These are phyloP conservation scores for Pyrenochaeta sp. DNA, from an alignment of 2,329 filamentous ascomycete species.

Conservation along the genomic window DNA sequence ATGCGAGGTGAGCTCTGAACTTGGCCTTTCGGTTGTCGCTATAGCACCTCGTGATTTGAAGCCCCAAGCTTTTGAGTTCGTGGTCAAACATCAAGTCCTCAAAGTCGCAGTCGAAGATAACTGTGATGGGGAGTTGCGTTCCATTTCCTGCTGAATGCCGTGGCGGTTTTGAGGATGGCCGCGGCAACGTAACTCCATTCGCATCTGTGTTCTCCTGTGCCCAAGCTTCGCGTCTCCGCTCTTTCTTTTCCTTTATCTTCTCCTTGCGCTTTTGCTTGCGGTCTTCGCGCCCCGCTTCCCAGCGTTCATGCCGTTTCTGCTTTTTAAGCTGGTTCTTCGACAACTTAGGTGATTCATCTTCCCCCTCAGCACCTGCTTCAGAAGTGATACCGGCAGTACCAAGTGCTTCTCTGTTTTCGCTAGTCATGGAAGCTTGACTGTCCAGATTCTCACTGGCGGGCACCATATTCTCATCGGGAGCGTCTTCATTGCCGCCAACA, in stretches of 20 bases:
- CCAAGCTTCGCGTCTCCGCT: slow-evolving; percentile 59
- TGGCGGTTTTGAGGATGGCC: slow-evolving; percentile 25
- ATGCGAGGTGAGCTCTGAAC: slow-evolving; percentile 74
- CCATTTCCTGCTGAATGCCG: slow-evolving; percentile 43
- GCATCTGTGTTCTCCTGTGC: slow-evolving; percentile 44
- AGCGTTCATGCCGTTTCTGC: slow-evolving; percentile 73
- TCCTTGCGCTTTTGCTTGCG: slow-evolving; percentile 68
- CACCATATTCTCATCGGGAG: slow-evolving; percentile 14
- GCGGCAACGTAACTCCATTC: slow-evolving; percentile 24
- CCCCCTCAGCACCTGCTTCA: slow-evolving; percentile 9
- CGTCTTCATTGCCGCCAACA: slow-evolving; percentile 14
- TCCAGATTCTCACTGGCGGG: slow-evolving; percentile 17
- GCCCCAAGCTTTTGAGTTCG: slow-evolving; percentile 82
- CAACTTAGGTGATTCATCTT: slow-evolving; percentile 52
- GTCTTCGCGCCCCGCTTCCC: slow-evolving; percentile 73
- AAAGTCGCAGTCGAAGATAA: slow-evolving; percentile 92
- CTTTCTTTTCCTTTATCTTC: slow-evolving; percentile 62
- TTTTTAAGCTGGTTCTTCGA: slow-evolving; percentile 92
- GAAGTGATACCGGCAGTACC: background rate
- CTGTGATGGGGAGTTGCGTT: slow-evolving; percentile 74
- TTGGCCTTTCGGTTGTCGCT: slow-evolving; percentile 79
- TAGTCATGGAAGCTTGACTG: slow-evolving; percentile 16
- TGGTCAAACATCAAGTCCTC: slow-evolving; percentile 88
- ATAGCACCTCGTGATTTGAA: slow-evolving; percentile 88
- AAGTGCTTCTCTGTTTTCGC: slow-evolving; percentile 18